These are phyloP conservation scores for Phytophthora hybrid DNA, from an alignment of 352 stramenopile species.

Conservation along the genomic window DNA sequence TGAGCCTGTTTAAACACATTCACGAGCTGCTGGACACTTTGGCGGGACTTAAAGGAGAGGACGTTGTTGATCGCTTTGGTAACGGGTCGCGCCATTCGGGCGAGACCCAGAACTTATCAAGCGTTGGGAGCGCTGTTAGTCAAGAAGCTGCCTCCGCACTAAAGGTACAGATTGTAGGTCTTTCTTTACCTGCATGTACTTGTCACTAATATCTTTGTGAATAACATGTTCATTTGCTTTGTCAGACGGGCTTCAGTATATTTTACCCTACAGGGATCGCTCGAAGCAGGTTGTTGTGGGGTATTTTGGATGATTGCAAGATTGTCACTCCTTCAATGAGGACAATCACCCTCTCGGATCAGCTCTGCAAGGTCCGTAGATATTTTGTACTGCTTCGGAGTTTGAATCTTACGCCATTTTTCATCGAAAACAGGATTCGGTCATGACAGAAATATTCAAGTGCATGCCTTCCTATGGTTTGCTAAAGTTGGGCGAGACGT, in stretches of 20 bases:
- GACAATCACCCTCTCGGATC: conserved; percentile 34
- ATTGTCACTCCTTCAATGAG: conserved; percentile 25
- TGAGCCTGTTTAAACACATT: conserved; percentile 22
- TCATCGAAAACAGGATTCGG: conserved; percentile 24
- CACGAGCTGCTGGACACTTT: conserved; percentile 34
- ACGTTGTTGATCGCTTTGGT: conserved; percentile 17
- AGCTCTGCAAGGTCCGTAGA: conserved; percentile 31
- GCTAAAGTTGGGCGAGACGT: neutral
- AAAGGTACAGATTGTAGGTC: conserved; percentile 41
- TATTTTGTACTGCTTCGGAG: neutral
- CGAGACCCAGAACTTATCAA: conserved; percentile 2
- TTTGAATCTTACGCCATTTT: conserved; percentile 9
- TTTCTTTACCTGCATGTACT: neutral
- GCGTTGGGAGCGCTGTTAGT: conserved; percentile 37
- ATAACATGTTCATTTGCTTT: neutral
- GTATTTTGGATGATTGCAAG: conserved; percentile 30
- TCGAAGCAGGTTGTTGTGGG: conserved; percentile 28
- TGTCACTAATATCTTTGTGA: neutral
- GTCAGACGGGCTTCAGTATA: conserved; percentile 54
- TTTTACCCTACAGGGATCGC: conserved; percentile 50
- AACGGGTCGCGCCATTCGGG: neutral
- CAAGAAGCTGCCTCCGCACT: conserved; percentile 52
- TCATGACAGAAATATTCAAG: conserved; percentile 39
- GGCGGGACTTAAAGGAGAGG: conserved; percentile 5
- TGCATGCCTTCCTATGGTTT: conserved; percentile 20